phyloP scores from a whole-genome alignment of 2,329 filamentous ascomycete genomes.

The Aureobasidium vineae region DNA sequence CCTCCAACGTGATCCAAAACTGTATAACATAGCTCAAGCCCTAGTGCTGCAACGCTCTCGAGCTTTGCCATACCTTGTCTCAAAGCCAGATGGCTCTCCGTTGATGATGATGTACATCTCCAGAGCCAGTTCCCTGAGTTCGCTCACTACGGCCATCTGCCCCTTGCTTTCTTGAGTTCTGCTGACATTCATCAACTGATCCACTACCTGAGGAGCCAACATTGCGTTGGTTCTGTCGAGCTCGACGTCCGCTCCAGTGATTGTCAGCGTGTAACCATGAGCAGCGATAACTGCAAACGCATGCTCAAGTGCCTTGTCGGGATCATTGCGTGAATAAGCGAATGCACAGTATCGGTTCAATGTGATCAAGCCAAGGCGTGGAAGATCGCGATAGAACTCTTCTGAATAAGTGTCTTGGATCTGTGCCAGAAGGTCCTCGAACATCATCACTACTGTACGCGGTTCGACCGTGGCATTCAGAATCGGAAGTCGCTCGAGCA shows the following conservation, averaged over 20 bases:
- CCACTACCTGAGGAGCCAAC: conserved; percentile 15
- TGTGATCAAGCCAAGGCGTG: conserved; percentile 1
- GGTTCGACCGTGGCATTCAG: not conserved
- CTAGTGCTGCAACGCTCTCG: not conserved
- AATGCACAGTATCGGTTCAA: conserved; percentile 3
- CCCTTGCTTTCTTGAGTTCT: not conserved
- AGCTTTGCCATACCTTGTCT: not conserved
- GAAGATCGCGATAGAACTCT: not conserved
- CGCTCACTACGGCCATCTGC: not conserved
- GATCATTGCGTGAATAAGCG: not conserved
- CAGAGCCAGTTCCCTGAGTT: not conserved
- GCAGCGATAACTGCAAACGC: not conserved
- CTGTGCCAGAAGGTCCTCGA: conserved; percentile 4
- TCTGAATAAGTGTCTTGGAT: conserved; percentile 11
- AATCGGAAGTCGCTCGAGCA: not conserved
- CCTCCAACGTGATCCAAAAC: no score
- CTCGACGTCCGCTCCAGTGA: not conserved
- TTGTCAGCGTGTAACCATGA: conserved; percentile 5
- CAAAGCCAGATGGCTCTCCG: conserved; percentile 15
- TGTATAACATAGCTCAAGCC: not conserved
- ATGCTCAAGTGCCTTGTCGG: conserved; percentile 1
- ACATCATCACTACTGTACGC: not conserved
- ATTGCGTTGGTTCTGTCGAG: conserved; percentile 5
- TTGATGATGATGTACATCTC: conserved; percentile 20
- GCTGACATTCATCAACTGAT: conserved; percentile 9